These are phyloP conservation scores for Daedaleopsis nitida DNA, from an alignment of 768 basidiomycete genomes.

Conservation along the genomic window DNA sequence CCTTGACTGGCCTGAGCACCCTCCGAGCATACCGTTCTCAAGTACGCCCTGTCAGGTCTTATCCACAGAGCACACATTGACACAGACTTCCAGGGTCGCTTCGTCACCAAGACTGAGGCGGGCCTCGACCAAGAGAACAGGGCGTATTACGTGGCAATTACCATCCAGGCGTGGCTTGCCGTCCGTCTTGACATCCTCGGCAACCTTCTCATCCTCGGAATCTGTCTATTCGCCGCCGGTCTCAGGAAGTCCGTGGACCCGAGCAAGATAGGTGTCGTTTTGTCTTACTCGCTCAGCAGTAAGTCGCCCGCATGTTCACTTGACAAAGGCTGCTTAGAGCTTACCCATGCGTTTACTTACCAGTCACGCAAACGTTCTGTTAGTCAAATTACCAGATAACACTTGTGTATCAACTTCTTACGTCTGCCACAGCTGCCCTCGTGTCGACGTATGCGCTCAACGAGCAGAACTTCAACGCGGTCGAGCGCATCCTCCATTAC, in stretches of 20 bases:
- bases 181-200: conserved; percentile 67
- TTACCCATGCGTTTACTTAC: not conserved
- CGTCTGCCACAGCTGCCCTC: conserved; percentile 46
- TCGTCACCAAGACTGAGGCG: conserved; percentile 50
- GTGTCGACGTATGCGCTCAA: conserved; percentile 58
- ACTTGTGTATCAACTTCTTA: not conserved
- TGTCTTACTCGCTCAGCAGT: conserved; percentile 43
- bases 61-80: not conserved
- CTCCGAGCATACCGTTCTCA: conserved; percentile 62
- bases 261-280: conserved; percentile 52
- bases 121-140: conserved; percentile 61
- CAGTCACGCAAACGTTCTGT: conserved; percentile 60
- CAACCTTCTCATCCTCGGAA: conserved; percentile 68
- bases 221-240: conserved; percentile 68
- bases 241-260: conserved; percentile 58
- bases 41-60: conserved; percentile 14
- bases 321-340: not conserved
- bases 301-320: conserved; percentile 24
- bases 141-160: conserved; percentile 65
- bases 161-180: conserved; percentile 67
- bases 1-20: conserved; percentile 63
- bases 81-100: conserved; percentile 39
- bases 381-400: conserved; percentile 22
- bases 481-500: conserved; percentile 72
- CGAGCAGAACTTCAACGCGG: conserved; percentile 74